These are phyloP conservation scores for Fraxinus angustifolia DNA, from an alignment of 305 asterid genomes.

Conservation along the genomic window DNA sequence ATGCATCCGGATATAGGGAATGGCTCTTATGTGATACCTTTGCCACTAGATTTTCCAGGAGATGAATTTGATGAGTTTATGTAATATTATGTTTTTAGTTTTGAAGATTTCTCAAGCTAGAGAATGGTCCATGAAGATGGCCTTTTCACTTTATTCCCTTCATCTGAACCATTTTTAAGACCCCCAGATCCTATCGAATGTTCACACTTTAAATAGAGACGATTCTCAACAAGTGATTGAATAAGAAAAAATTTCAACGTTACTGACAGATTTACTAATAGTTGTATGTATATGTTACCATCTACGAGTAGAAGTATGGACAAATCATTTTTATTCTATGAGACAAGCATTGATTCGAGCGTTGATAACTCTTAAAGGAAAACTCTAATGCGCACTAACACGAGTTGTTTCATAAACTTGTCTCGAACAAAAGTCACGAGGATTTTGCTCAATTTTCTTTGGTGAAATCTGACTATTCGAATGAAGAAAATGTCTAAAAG, in stretches of 20 bases:
- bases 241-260: background rate
- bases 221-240: background rate
- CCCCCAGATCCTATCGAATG: background rate
- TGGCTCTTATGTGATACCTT: constrained; percentile 38
- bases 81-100: background rate
- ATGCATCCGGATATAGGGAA: constrained; percentile 41
- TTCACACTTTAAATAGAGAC: background rate
- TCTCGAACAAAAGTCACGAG: background rate
- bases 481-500: background rate
- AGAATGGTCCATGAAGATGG: background rate
- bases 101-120: background rate
- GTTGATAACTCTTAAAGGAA: background rate
- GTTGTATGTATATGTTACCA: background rate
- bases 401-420: background rate
- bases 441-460: background rate
- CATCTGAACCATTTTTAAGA: background rate
- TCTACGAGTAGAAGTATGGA: background rate
- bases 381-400: background rate
- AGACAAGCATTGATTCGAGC: background rate
- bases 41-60: constrained; percentile 43
- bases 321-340: background rate
- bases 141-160: background rate
- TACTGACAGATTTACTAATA: background rate
- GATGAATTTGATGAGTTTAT: constrained; percentile 2
- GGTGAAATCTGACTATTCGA: background rate